Percentiles rank a stretch among this genome's conserved stretches.
These are phyloP conservation scores for Phytopythium chamaehyphon DNA, from an alignment of 352 stramenopile genomes.

Conservation along the genomic window DNA sequence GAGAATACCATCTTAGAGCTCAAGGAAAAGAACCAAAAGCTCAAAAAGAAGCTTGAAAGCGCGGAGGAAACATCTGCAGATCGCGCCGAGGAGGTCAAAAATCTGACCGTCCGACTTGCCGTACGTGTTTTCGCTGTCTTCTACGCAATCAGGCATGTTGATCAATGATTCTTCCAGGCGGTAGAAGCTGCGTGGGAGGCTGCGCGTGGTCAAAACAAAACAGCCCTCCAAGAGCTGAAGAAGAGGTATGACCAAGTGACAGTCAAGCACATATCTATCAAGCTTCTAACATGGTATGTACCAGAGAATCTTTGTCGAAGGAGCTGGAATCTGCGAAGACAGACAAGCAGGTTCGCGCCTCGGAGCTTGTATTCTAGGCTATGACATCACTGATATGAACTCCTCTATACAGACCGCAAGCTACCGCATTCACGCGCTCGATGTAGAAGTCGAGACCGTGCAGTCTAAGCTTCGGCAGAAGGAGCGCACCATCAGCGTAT, in stretches of 20 bases:
- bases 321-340: constrained; percentile 63
- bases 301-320: constrained; percentile 57
- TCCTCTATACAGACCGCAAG: constrained; percentile 54
- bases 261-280: neutral
- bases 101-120: constrained; percentile 51
- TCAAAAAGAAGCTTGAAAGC: constrained; percentile 52
- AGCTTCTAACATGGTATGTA: too few species aligned
- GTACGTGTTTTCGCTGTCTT: constrained; percentile 24
- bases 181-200: constrained; percentile 78
- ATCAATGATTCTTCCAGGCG: constrained; percentile 24
- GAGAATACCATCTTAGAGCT: constrained; percentile 72
- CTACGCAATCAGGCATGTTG: neutral
- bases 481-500: constrained; percentile 56
- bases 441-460: constrained; percentile 71
- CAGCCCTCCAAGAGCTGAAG: constrained; percentile 71
- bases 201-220: constrained; percentile 75
- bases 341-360: constrained; percentile 44
- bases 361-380: too few species aligned
- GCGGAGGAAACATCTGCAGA: constrained; percentile 44
- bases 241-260: constrained; percentile 39
- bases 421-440: constrained; percentile 68
- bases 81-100: constrained; percentile 71
- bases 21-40: constrained; percentile 71
- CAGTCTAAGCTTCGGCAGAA: constrained; percentile 73
- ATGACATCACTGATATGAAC: neutral